Evolutionary conservation across 352 stramenopile species (phyloP), one percentile per base, ranked within the genome.

Genomic region (Aphanomyces euteiches): DNA sequence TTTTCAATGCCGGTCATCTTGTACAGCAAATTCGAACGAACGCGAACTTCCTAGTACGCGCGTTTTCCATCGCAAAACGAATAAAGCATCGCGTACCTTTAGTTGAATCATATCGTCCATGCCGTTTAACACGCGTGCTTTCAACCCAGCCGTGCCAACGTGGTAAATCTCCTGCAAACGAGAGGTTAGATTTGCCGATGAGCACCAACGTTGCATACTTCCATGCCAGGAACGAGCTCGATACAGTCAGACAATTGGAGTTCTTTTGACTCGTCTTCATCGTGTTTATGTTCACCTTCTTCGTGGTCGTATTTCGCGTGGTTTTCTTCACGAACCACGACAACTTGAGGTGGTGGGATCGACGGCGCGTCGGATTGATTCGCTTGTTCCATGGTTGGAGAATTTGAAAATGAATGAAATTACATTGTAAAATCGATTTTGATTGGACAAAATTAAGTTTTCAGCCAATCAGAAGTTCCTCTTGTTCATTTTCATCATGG

Each of bases 11-110:
- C 83, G 3, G 77, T 78, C 81, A 97, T 94, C 28, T 90, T 95
- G 54, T 67, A 73, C 61, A 95, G 75, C 63, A 93, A 67, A 66
- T 93, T 95, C 19, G 87, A 95, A 6, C 87, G 84, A n/a, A 95
- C 74, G 60, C 92, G 84, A 47, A 94, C 73, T 8, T 79, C 77
- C 73, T 87, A 72, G 2, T 5, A 17, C 7, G 12, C 7, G 34
- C 12, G 1, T 21, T 5, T 10, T 72, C n/a, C 47, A 19, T 57
- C 21, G 21, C 15, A 67, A 4, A 15, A 19, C 56, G 8, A 34
- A 37, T 48, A n/a, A 73, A 15, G 37, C 17, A 19, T 56, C 1
- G 41, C 65, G 17, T 72, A 86, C 81, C 74, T 80, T 60, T 8
- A 93, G 74, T 12, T 77, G 74, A 8, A 76, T 67, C 67, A 92